Base-by-base conservation (phyloP, 2,329 filamentous ascomycete genomes). In the Coccinonectria pachysandricola region DNA sequence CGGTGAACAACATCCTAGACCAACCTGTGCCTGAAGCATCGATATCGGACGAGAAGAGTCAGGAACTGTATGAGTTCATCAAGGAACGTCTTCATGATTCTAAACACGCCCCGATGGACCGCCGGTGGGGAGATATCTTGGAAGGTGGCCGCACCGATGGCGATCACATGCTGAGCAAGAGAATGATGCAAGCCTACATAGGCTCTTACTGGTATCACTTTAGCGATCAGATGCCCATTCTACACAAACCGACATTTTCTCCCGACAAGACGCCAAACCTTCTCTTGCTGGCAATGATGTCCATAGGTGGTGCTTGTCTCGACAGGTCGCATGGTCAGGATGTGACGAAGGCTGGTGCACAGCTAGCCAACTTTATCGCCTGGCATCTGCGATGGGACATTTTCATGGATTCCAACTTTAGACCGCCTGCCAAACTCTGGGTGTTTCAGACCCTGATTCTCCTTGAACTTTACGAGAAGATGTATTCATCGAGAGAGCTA, bases 351-450 rank as follows among this genome's bases (percentile, higher is more conserved):
- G 72, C 75, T 10, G 84, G 82, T n/a, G 77, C 83, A 1, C 75
- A 87, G 39, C 61, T 96, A 12, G 84, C 87, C 13, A 88, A 87
- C 50, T 94, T 96, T 45, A 59, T 95, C 17, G 86, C 85, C 1
- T 91, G 83, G 76, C 84, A 95, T 56, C 60, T 95, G n/a, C 73
- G 91, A 29, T 95, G 87, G 84, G 83, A 93, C 52, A 81, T 95
- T 19, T 95, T 96, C 50, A 91, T 87, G 68, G 81, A 95, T 49
- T 67, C 71, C 9, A 84, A 87, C 54, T 95, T 92, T 56, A 69
- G 84, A 11, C 87, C 91, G 2, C 88, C 91, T 0, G 88, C 88
- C 7, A 94, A 93, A 55, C 60, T 98, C 6, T 98, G 88, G 88
- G 75, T 94, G 1, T 96, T 96, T 58, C 91, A 96, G 52, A 79